phyloP scores from a whole-genome alignment of 2,329 filamentous ascomycete species.

The Cadophora luteo-olivacea region DNA sequence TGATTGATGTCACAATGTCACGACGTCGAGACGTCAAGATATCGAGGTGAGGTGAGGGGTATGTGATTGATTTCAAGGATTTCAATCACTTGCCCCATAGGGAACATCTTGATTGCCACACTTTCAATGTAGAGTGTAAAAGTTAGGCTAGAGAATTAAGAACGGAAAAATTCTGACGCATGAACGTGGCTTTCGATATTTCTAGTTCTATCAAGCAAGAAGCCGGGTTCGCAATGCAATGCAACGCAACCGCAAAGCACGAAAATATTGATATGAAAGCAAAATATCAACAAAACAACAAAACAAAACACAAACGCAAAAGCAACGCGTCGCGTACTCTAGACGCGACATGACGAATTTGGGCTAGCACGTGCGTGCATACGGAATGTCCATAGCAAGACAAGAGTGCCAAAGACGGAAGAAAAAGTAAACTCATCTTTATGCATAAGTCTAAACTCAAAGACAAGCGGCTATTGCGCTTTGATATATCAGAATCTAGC shows the following conservation, averaged over 20 bases:
- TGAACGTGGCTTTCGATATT: neutral
- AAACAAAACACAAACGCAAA: neutral
- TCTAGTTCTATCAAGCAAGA: neutral
- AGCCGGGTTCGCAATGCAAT: neutral
- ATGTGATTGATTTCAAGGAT: no score
- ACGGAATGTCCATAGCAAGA: neutral
- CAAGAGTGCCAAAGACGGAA: no score
- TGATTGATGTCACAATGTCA: no score
- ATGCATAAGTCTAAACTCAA: neutral
- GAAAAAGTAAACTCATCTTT: constrained; percentile 10
- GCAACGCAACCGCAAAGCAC: neutral
- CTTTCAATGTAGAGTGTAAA: no score
- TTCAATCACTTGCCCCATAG: no score
- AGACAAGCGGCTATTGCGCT: neutral
- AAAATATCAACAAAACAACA: neutral
- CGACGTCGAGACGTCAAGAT: no score
- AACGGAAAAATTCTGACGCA: neutral
- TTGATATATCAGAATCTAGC: neutral
- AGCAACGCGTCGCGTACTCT: neutral
- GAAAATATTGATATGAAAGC: neutral
- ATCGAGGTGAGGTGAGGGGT: no score
- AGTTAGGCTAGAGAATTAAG: no score
- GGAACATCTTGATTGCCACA: no score
- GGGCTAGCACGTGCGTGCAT: neutral
- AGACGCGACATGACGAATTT: neutral